Conservation (phyloP, 192 early-diverging fungal species). For the Coemansia sp. region DNA sequence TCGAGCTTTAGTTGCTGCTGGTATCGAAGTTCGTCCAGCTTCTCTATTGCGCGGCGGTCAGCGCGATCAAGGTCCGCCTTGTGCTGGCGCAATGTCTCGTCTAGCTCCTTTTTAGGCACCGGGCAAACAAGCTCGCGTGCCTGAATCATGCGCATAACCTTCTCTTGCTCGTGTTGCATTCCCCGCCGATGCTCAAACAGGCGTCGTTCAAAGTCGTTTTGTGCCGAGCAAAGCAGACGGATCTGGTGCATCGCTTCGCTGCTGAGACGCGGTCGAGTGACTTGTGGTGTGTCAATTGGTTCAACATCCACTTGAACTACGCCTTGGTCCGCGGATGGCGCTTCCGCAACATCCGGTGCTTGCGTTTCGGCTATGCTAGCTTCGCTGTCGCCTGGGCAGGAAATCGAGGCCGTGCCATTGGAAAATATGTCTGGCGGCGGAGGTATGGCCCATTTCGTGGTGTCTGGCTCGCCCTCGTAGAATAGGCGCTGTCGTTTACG, state of each 20-base stretch:
- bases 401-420: not conserved
- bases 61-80: constrained; percentile 25
- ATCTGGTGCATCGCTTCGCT: constrained; percentile 17
- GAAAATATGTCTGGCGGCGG: constrained; percentile 36
- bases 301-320: not conserved
- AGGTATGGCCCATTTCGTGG: constrained; percentile 37
- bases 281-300: not conserved
- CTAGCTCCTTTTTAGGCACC: constrained; percentile 19
- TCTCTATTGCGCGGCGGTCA: constrained; percentile 32
- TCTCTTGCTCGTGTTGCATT: constrained; percentile 30
- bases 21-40: constrained; percentile 47
- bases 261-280: constrained; percentile 1
- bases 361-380: not conserved
- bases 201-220: constrained; percentile 45
- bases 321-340: not conserved
- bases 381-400: not conserved
- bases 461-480: constrained; percentile 49
- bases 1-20: constrained; percentile 39
- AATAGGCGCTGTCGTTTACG: constrained; percentile 23
- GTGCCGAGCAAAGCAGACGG: constrained; percentile 17
- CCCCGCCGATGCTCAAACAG: constrained; percentile 36
- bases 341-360: not conserved
- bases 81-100: constrained; percentile 27
- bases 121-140: constrained; percentile 31
- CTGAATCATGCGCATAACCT: constrained; percentile 17